Percentiles rank a stretch among this genome's conserved stretches.
These are phyloP conservation scores for Xylaria polymorpha DNA, from an alignment of 2,329 filamentous ascomycete genomes.

Conservation along the genomic window DNA sequence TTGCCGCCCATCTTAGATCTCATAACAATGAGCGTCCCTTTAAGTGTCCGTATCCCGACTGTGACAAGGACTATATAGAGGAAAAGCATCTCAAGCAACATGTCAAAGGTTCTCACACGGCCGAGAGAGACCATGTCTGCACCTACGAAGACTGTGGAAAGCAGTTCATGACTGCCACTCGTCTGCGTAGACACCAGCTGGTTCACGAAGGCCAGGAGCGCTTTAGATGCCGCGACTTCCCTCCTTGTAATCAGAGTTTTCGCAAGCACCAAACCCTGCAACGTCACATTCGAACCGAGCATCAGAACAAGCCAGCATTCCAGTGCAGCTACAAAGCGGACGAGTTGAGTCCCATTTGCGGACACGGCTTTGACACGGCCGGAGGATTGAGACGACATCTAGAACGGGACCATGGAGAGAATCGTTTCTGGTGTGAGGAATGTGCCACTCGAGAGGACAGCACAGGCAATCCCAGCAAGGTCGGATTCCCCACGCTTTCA, in stretches of 20 bases:
- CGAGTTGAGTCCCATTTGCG: conserved; percentile 60
- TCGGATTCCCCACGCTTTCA: conserved; percentile 77
- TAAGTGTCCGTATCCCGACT: conserved; percentile 74
- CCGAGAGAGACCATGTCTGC: conserved; percentile 77
- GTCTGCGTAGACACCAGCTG: conserved; percentile 80
- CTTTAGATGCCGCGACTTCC: conserved; percentile 77
- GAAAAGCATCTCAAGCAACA: conserved; percentile 89
- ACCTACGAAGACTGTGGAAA: conserved; percentile 79
- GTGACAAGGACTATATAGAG: conserved; percentile 86
- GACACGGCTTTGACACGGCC: conserved; percentile 77
- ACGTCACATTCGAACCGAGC: conserved; percentile 81
- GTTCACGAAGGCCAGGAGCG: conserved; percentile 82
- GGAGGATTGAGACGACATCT: conserved; percentile 78
- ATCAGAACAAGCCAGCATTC: conserved; percentile 78
- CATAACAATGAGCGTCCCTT: conserved; percentile 89
- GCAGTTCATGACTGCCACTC: conserved; percentile 82
- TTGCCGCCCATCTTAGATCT: conserved; percentile 82
- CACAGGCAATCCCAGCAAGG: conserved; percentile 55
- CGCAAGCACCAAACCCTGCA: conserved; percentile 88
- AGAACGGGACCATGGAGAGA: conserved; percentile 74
- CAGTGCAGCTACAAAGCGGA: conserved; percentile 67
- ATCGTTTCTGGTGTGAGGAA: conserved; percentile 80
- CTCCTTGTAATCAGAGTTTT: conserved; percentile 80
- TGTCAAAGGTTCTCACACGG: conserved; percentile 81
- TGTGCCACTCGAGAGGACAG: conserved; percentile 63